Evolutionary conservation across 306 rosid species (phyloP).

Genomic region (Styphnolobium japonicum): DNA sequence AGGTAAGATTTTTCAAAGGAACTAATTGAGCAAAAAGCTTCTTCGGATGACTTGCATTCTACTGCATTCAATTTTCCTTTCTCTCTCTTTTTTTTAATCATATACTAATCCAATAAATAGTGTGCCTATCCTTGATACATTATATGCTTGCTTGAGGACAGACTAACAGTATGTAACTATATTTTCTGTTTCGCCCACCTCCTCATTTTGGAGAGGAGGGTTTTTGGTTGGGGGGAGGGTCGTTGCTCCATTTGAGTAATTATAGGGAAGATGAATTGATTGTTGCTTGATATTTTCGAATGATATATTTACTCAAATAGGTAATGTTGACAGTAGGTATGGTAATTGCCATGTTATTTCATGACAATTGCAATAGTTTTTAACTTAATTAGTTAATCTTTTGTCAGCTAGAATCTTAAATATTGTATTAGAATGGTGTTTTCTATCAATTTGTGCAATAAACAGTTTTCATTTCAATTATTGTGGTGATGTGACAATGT

Average conservation of each 20-base stretch:
- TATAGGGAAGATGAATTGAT: background rate
- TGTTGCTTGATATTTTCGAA: constrained; percentile 16
- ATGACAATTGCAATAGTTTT: background rate
- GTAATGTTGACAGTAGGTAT: background rate
- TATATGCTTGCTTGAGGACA: no score
- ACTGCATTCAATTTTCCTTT: background rate
- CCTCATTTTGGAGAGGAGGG: background rate
- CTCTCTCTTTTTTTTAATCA: background rate
- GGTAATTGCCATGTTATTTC: constrained; percentile 13
- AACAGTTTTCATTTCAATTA: background rate
- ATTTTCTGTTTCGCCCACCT: background rate
- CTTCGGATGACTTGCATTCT: background rate
- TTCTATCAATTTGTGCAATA: background rate
- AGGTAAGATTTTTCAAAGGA: constrained; percentile 47
- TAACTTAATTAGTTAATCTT: background rate
- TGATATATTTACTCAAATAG: background rate
- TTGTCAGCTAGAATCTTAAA: background rate
- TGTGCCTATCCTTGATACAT: background rate
- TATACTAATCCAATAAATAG: background rate
- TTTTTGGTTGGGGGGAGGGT: no score
- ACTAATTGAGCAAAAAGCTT: constrained; percentile 1
- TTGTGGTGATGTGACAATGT: constrained; percentile 15
- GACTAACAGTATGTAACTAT: no score
- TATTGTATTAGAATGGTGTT: constrained; percentile 1
- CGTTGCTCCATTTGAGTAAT: background rate